phyloP scores from a whole-genome alignment of 1,284 basidiomycete species.

The Fistulinella cinereoalba region DNA sequence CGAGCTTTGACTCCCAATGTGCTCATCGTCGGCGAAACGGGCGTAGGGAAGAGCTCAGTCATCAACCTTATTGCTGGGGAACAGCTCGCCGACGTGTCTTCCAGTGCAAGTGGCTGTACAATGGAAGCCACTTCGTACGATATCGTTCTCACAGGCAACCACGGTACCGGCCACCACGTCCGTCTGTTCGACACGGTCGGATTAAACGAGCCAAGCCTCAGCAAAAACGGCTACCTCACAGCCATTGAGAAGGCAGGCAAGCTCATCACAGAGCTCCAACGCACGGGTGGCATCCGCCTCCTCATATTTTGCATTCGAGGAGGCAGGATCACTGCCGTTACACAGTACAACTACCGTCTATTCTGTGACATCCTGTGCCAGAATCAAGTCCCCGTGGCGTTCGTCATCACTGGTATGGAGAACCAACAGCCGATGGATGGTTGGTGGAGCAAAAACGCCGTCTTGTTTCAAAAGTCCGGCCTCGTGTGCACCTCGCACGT shows the following conservation, averaged over 20 bases:
- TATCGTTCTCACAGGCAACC: constrained; percentile 11
- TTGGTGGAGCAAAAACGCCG: constrained; percentile 21
- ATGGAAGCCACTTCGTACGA: constrained; percentile 18
- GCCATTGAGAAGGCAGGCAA: constrained; percentile 20
- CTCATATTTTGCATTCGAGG: constrained; percentile 29
- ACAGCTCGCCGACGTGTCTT: constrained; percentile 16
- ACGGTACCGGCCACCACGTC: constrained; percentile 9
- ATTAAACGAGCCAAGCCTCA: constrained; percentile 20
- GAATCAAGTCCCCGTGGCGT: constrained; percentile 22
- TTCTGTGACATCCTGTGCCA: constrained; percentile 28
- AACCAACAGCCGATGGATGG: constrained; percentile 23
- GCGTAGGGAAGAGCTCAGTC: constrained; percentile 26
- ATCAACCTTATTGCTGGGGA: constrained; percentile 23
- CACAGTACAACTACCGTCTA: constrained; percentile 23
- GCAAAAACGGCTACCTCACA: constrained; percentile 14
- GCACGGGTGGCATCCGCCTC: constrained; percentile 24
- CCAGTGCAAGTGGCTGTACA: constrained; percentile 13
- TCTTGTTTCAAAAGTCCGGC: constrained; percentile 2
- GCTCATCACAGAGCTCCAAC: constrained; percentile 25
- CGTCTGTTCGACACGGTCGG: constrained; percentile 25
- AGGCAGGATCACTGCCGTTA: constrained; percentile 22
- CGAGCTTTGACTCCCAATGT: constrained; percentile 15
- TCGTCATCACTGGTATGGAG: constrained; percentile 29
- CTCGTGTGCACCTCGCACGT: constrained; percentile 22
- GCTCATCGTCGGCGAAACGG: constrained; percentile 26